Evolutionary conservation across 176 grass and related monocot genomes (phyloP), one percentile per base, ranked within the genome.

Genomic region (Elaeis guineensis): DNA sequence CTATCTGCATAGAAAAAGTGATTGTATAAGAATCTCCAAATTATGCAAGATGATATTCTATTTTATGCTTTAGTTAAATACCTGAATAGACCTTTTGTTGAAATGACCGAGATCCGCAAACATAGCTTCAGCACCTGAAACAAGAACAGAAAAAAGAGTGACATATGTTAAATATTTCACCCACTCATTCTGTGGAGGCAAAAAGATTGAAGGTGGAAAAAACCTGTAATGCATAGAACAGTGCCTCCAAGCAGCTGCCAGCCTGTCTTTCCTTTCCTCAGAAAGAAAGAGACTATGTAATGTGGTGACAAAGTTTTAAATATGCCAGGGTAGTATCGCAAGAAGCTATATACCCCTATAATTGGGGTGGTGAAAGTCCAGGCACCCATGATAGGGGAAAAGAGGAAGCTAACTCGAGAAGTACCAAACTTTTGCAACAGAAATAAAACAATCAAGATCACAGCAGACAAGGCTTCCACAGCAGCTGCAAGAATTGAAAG

Each of bases 161-260:
- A 39, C 9, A 39, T 39, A 39, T 0, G 8, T 11, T 7, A 39
- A 39, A 39, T 39, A 11, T 39, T 39, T 30, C 28, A 30, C 28
- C 6, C 35, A 39, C 35, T 39, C 9, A 7, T 39, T 39, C 9
- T 39, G 9, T 39, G 1, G 20, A 59, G 20, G 2, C 1, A 57
- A 54, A 25, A 26, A 20, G 51, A 2, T 25, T 21, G 32, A 7
- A 28, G 25, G 48, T 16, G 24, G 35, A 22, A 54, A 57, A 19
- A 72, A 89, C 90, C 90, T 72, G 85, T 95, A 59, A 89, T 95
- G 77, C 90, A 95, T 62, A 95, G 63, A 78, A 83, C 90, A 69
- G 85, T 89, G 49, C 85, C 90, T 26, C 82, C 90, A 30, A 95
- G 90, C 51, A 95, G 61, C 11, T 82, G 69, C 85, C 90, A 86